Evolutionary conservation across 1,139 yeast species (phyloP).

Genomic region (Blastobotrys petasosporus): DNA sequence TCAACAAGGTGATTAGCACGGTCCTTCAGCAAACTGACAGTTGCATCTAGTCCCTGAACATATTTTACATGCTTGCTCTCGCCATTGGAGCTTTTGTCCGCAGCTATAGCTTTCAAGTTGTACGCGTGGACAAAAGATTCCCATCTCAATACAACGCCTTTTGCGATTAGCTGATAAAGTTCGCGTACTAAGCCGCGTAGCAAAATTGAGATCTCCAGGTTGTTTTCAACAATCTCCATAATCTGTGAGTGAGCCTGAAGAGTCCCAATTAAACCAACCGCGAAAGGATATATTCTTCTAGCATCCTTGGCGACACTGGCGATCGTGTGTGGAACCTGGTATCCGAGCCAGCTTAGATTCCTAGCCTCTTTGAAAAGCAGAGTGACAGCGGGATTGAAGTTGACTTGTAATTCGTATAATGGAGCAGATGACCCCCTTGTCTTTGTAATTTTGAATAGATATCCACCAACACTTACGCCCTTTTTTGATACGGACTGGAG

Average conservation of each 20-base stretch:
- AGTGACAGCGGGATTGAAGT: conserved; percentile 47
- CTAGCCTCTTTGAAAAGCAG: conserved; percentile 48
- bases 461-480: conserved; percentile 33
- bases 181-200: conserved; percentile 38
- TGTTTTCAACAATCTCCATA: conserved; percentile 25
- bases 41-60: conserved; percentile 40
- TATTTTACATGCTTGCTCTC: conserved; percentile 41
- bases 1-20: conserved; percentile 32
- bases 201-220: conserved; percentile 42
- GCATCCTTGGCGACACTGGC: conserved; percentile 41
- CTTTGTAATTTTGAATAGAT: conserved; percentile 36
- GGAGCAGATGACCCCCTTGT: conserved; percentile 16
- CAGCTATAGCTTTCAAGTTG: conserved; percentile 33
- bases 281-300: conserved; percentile 52
- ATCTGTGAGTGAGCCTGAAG: conserved; percentile 34
- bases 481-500: conserved; percentile 22
- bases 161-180: conserved; percentile 32
- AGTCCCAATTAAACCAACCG: conserved; percentile 50
- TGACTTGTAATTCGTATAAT: conserved; percentile 32
- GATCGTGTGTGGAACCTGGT: conserved; percentile 52
- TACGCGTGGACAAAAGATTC: conserved; percentile 46
- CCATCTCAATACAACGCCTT: conserved; percentile 48
- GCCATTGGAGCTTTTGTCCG: conserved; percentile 23
- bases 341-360: conserved; percentile 48
- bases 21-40: conserved; percentile 35